Base-by-base conservation (phyloP, 805 yeast genomes). In the Candida ipomoeae region DNA sequence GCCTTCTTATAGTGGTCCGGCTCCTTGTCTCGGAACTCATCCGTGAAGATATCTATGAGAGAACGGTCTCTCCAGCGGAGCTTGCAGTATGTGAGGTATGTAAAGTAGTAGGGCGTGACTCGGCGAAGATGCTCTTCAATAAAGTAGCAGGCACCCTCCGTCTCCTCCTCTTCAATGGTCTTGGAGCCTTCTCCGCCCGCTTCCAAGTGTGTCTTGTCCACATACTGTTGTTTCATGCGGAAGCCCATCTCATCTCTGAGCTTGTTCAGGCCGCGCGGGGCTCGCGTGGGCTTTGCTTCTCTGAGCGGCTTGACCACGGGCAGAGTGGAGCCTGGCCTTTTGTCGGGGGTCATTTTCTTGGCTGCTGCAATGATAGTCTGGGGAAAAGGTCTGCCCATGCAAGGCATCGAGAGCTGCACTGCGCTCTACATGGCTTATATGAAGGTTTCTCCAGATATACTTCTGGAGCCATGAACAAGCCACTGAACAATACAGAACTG, bases 21-120 rank as follows among this genome's bases (percentile, higher is more conserved):
- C 11, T 84, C 82, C 51, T 86, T 74, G 60, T 91, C 94, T 51
- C 99, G 72, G 62, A 95, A 94, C 66, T 94, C 99, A 34, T 77
- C 77, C 4, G 82, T 70, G 62, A 95, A 94, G 2, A 94, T 82
- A 49, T 94, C 97, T 4, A 89, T 55, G 33, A 94, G 66, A 18
- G 82, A 82, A n/a, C 89, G 73, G 58, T 85, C 91, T 58, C 92
- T 77, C 99, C 99, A 94, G 61, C 99, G 75, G 62, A 78, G 70
- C 66, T 94, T 94, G 67, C 97, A 91, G 62, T 84, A 88, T 0
- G 99, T 94, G 67, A 89, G 74, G 63, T 94, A 92, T 0, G 96
- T 90, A 72, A 81, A 92, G 62, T 77, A 87, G 64, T 94, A 94
- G 0, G 99, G 98, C 1, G 82, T 75, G 2, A 94, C 87, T 53